Conservation (phyloP, 441 rosid genomes). For the Geranium incanum region DNA sequence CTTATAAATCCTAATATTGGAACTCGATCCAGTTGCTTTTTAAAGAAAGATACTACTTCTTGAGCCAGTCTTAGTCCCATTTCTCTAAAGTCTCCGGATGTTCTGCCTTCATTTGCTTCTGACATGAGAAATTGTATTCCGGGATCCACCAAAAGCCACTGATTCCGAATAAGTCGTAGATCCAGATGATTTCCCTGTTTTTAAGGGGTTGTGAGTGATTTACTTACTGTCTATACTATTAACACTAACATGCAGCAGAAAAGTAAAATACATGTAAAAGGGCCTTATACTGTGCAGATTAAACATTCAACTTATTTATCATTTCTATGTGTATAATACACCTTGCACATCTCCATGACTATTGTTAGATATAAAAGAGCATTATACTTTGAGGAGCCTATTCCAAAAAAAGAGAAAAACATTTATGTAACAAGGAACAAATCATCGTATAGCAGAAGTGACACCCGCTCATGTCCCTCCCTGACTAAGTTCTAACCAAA, state of each 20-base stretch:
- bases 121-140: slow-evolving; percentile 86
- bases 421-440: background rate
- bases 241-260: slow-evolving; percentile 10
- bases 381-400: background rate
- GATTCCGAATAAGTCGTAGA: slow-evolving; percentile 79
- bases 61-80: slow-evolving; percentile 85
- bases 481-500: background rate
- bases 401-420: background rate
- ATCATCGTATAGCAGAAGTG: no score
- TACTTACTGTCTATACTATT: slow-evolving; percentile 9
- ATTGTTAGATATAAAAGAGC: background rate
- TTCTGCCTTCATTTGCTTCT: slow-evolving; percentile 74
- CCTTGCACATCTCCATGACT: background rate
- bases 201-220: slow-evolving; percentile 14
- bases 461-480: background rate
- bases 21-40: slow-evolving; percentile 65
- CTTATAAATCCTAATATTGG: slow-evolving; percentile 49
- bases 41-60: slow-evolving; percentile 69
- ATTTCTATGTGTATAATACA: background rate
- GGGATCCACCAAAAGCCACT: slow-evolving; percentile 93
- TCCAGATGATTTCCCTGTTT: slow-evolving; percentile 87
- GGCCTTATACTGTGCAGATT: background rate
- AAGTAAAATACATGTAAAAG: slow-evolving; percentile 5
- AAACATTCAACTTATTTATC: background rate
- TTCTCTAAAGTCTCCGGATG: slow-evolving; percentile 83